A percentile compares a stretch with the other conserved stretches of the same genome.
Evolutionary conservation across 2,329 filamentous ascomycete genomes (phyloP).

Genomic region (Calonectria ilicicola): DNA sequence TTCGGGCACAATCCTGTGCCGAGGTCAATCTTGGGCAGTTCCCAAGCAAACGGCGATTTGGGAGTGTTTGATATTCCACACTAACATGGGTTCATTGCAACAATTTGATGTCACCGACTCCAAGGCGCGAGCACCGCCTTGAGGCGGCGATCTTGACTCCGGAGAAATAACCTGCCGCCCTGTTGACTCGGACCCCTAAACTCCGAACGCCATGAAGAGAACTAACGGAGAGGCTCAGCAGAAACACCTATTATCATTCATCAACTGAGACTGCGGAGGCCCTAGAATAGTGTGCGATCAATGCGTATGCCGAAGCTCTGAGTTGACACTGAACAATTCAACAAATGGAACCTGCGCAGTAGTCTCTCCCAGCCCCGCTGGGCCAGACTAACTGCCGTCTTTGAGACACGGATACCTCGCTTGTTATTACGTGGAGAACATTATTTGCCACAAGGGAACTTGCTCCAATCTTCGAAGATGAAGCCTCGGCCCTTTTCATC

Average conservation of each 20-base stretch:
- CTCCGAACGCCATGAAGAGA: constrained; percentile 3
- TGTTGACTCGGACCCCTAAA: constrained; percentile 1
- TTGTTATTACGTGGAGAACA: background rate
- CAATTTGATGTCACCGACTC: background rate
- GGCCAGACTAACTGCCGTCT: background rate
- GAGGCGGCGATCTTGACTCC: constrained; percentile 1
- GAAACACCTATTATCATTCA: background rate
- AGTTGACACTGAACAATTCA: background rate
- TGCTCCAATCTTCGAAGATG: background rate
- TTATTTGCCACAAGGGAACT: background rate
- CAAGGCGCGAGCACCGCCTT: background rate
- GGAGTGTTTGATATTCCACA: background rate
- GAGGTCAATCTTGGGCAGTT: background rate
- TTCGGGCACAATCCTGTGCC: background rate
- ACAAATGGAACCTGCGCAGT: background rate
- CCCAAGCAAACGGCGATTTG: background rate
- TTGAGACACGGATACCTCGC: background rate
- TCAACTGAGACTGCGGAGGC: background rate
- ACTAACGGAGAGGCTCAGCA: background rate
- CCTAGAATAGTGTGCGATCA: background rate
- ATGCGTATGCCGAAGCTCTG: background rate
- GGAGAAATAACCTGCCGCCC: background rate
- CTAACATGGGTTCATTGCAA: background rate
- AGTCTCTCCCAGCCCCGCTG: background rate
- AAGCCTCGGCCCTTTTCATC: background rate